Evolutionary conservation across 2,329 filamentous ascomycete genomes (phyloP), one percentile per base, ranked within the genome.

Genomic region (Aspergillus sergii): DNA sequence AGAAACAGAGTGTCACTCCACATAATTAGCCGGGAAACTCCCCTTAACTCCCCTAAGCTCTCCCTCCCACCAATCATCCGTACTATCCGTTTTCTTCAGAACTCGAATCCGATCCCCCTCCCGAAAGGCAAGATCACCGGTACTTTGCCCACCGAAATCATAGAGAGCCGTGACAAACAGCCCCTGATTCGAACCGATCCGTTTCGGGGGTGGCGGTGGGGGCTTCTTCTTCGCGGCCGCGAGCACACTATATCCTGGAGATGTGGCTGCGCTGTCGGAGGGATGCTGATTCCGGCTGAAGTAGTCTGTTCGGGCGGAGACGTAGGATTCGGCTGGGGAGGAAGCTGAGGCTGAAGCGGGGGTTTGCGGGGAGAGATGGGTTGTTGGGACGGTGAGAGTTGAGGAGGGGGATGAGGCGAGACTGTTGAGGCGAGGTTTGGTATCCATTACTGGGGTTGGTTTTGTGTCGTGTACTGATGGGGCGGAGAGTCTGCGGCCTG

Each of bases 61-160:
- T 14, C 92, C 92, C 65, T 92, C 86, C 92, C 92, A 96, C 92
- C 92, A 96, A 74, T 95, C 92, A 78, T 95, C 90, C 26, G 88
- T 89, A 65, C 89, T 93, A 8, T 87, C 85, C 2, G 92, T 95
- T 80, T 90, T 92, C 80, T 91, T 91, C 36, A 93, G 73, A 4
- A 96, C 89, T 53, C 84, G 86, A 69, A 96, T 96, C 57, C 85
- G 83, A 71, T 95, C 92, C 2, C 92, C 92, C 75, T 94, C 90
- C 34, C 83, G 82, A 73, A 96, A 96, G 2, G 84, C 84, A 58
- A 96, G 75, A 75, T 96, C 92, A 0, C 90, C 91, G 1, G 80
- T 76, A 8, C 85, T 86, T 72, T 93, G 88, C 0, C 90, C 91
- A 1, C 84, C 82, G 73, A 93, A 96, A 67, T 90, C 85, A 76